Base-by-base conservation (phyloP, 768 basidiomycete genomes). In the Lentinula sp. region DNA sequence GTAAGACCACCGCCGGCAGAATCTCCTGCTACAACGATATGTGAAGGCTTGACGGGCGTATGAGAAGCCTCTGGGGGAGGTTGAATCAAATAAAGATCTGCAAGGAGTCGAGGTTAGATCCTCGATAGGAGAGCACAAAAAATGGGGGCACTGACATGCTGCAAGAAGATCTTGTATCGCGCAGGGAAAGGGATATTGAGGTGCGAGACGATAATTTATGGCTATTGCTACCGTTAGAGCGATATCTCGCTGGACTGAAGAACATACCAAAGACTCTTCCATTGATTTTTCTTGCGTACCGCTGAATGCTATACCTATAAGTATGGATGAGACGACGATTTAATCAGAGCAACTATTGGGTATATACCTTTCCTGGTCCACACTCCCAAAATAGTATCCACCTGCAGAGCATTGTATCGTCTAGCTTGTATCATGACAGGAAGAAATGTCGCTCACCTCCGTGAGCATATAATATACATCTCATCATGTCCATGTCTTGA, bases 181-280 rank as follows among this genome's bases (percentile, higher is more conserved):
- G 65, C 92, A 93, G 13, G 96, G 96, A 70, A 97, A 98, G 1
- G 96, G 96, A 67, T 96, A 98, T 73, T 98, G 96, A 0, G 96
- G 96, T 13, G 95, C 90, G n/a, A 95, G 83, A 42, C 89, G 83
- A 67, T 92, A 92, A 64, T 89, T 89, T 58, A 92, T 79, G 61
- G 89, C 88, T 90, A 62, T 10, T 35, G 11, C 13, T n/a, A 0
- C 7, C 18, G 32, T n/a, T 48, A 21, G 3, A 48, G 18, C 3
- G n/a, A 23, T 8, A 59, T 35, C 6, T 16, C 16, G 9, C 45
- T 54, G 2, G 18, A 8, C 18, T 6, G n/a, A 53, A 40, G 16
- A 32, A 62, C 80, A 45, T 67, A 86, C 87, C 84, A 67, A 96
- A 92, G 11, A 93, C 89, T 52, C 96, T 84, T 1, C 95, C 95